Percentiles rank a stretch among this genome's conserved stretches.
These are phyloP conservation scores for Aurantiochytrium sp. DNA, from an alignment of 108 stramenopile species.

Conservation along the genomic window DNA sequence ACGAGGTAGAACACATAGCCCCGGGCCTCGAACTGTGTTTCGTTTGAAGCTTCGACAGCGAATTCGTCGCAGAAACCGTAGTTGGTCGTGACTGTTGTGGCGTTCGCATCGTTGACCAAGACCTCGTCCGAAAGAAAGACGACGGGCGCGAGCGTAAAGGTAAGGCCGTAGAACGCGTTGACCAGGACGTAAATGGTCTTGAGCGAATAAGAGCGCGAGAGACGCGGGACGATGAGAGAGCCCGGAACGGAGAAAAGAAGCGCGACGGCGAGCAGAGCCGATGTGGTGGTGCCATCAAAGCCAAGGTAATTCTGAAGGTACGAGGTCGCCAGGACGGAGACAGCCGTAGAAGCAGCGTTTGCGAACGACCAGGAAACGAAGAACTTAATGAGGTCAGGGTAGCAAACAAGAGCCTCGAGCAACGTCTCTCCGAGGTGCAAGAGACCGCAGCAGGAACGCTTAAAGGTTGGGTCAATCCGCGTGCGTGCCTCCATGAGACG, in stretches of 20 bases:
- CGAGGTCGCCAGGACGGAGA: neutral
- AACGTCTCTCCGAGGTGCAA: neutral
- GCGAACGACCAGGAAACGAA: neutral
- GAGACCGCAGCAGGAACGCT: neutral
- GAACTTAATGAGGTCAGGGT: neutral
- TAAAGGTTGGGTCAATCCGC: neutral
- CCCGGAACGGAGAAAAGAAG: neutral
- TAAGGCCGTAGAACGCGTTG: neutral
- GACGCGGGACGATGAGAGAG: neutral
- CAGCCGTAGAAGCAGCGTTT: neutral
- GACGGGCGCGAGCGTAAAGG: neutral
- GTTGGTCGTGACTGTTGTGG: neutral
- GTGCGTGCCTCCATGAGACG: neutral
- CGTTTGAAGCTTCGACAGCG: neutral
- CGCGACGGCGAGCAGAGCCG: neutral
- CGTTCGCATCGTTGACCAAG: neutral
- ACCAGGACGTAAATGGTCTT: neutral
- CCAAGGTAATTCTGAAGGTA: neutral
- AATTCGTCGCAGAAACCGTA: neutral
- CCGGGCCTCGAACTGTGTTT: neutral
- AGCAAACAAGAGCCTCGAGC: neutral
- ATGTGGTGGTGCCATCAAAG: neutral
- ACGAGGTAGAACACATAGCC: neutral
- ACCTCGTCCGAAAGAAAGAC: neutral
- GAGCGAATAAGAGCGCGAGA: neutral